Base-by-base conservation (phyloP, 169 alveolate genomes). In the Plasmodium yoelii region DNA sequence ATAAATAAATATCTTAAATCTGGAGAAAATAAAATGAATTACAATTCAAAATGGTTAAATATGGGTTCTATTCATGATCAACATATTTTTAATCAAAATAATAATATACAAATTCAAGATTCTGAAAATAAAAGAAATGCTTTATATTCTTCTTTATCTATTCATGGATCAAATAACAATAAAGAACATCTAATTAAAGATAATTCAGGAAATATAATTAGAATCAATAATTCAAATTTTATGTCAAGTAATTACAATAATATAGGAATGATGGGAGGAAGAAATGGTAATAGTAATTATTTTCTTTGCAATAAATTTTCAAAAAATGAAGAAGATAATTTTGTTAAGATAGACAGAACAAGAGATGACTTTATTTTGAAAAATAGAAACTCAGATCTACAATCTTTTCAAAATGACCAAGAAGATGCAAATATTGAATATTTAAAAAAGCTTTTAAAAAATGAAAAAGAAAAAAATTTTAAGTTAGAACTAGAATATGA, bases 401-500 rank as follows among this genome's bases (percentile, higher is more conserved):
- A 64, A 8, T 77, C 51, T 28, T 64, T 34, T 34, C 5, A 9
- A 10, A 64, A 24, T n/a, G 90, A 80, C 2, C 56, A 80, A 24
- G 71, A 65, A 12, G 61, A 65, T 65, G 46, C 42, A 26, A 34
- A 34, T 34, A 22, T 80, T n/a, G 72, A 65, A 22, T 80, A 80
- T 65, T 65, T 80, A 64, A 80, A 80, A 60, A 46, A 26, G 12
- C 12, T 80, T 9, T 47, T 80, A 18, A 80, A 80, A 80, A 65
- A 12, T 26, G 90, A 80, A 53, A 80, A 80, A 69, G 77, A 67
- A n/a, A 80, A 80, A 55, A 65, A 80, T 26, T 39, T 65, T 13
- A 80, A 65, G 42, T 67, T 80, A 57, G 90, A 80, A 47, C 18
- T 80, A 26, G 56, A 65, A 60, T 80, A 80, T 80, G 82, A 80